Conservation (phyloP, 1,139 yeast genomes). For the Hemisphaericaspora subhashii region DNA sequence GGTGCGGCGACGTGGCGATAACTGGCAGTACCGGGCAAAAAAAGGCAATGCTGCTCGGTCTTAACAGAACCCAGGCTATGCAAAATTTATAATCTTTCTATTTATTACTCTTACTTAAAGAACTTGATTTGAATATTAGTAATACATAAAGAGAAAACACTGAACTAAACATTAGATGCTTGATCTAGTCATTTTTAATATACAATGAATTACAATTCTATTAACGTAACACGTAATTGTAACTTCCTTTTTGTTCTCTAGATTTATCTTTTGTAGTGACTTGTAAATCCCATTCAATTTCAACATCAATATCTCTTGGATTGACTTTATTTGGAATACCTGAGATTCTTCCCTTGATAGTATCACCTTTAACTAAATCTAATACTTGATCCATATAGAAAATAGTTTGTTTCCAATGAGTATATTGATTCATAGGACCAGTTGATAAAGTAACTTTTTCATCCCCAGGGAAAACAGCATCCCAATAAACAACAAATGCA, state of each 20-base stretch:
- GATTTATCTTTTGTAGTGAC: constrained; percentile 54
- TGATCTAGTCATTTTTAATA: not conserved
- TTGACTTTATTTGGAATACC: constrained; percentile 75
- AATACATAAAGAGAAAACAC: constrained; percentile 4
- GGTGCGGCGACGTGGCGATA: too few relatives aligned
- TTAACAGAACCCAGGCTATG: not conserved
- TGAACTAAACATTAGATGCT: not conserved
- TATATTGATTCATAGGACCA: constrained; percentile 79
- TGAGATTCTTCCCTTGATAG: constrained; percentile 66
- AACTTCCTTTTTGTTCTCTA: constrained; percentile 56
- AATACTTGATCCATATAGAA: constrained; percentile 85
- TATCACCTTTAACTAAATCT: constrained; percentile 76
- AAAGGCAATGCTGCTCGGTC: not conserved
- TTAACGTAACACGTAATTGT: constrained; percentile 66
- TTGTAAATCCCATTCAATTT: constrained; percentile 56
- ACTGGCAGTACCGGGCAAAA: too few relatives aligned
- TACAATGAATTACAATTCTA: not conserved
- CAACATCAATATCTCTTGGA: constrained; percentile 84
- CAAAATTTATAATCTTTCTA: not conserved
- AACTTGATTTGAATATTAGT: constrained; percentile 2
- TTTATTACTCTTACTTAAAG: too few relatives aligned
- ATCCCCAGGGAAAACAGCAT: constrained; percentile 75
- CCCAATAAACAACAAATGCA: constrained; percentile 94
- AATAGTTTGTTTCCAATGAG: constrained; percentile 98
- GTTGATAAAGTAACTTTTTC: constrained; percentile 69